Base-by-base conservation (phyloP, 2,329 filamentous ascomycete species). In the Lachnellula occidentalis region DNA sequence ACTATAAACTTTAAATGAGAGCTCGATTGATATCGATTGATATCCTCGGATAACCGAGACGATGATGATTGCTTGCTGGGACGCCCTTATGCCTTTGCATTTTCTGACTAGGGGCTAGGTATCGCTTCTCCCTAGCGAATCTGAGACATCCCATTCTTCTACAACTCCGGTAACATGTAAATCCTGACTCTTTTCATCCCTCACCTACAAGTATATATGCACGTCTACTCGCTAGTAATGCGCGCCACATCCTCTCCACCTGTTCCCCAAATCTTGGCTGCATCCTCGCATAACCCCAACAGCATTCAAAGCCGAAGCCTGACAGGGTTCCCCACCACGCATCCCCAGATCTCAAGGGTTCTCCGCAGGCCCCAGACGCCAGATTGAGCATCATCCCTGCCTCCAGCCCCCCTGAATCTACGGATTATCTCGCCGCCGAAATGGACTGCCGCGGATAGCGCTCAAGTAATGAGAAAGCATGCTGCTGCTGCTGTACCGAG, bases 211-310 rank as follows among this genome's bases (percentile, higher is more conserved):
- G n/a, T 24, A 37, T 43, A 51, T 51, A 48, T 52, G 45, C 45
- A 37, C 22, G 34, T 46, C 12, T 21, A 31, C 43, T 51, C 43
- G 48, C 46, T 46, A 50, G 27, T 34, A 45, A 21, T 14, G 27
- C 15, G 4, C 8, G 15, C 39, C 37, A 22, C 43, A n/a, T 42
- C 34, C 12, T 17, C 36, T 27, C 34, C 47, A 41, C 47, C 36
- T 21, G 31, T 34, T 39, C 27, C 39, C 19, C 19, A 22, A 43
- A 21, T 24, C 43, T 53, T 56, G 46, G 52, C 48, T 58, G 51
- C 55, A 45, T 51, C 45, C 51, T 55, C 55, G 49, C 51, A 54
- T 54, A 54, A 50, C 52, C 45, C 34, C 47, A 50, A 50, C 55
- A 49, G 55, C 52, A 54, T n/a, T 50, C 52, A 56, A 56, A 41